Evolutionary conservation across 2,329 filamentous ascomycete species (phyloP).

Genomic region (Aspergillus pseudoviridinutans): DNA sequence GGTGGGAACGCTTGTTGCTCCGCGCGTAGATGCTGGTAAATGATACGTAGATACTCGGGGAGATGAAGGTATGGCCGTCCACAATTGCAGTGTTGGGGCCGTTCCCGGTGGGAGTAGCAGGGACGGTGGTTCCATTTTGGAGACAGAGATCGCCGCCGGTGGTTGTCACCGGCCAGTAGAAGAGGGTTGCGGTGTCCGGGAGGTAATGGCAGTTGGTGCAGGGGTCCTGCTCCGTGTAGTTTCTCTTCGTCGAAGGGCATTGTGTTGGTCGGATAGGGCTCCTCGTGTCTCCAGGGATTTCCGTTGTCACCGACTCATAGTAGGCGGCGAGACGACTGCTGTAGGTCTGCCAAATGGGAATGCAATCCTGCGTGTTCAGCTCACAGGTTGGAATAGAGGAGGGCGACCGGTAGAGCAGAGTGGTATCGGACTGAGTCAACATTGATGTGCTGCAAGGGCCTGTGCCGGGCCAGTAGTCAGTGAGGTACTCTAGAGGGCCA

Average conservation of each 20-base stretch:
- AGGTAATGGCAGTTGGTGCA: constrained; percentile 19
- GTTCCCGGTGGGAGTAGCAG: constrained; percentile 7
- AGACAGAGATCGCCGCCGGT: constrained; percentile 15
- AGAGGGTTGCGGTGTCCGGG: constrained; percentile 18
- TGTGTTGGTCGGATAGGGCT: constrained; percentile 13
- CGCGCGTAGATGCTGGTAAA: constrained; percentile 20
- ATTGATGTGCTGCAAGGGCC: constrained; percentile 13
- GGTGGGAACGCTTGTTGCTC: constrained; percentile 16
- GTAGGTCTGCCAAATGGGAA: constrained; percentile 20
- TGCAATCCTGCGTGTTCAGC: constrained; percentile 16
- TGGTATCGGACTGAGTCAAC: constrained; percentile 1
- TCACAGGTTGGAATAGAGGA: constrained; percentile 7
- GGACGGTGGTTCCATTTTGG: constrained; percentile 17
- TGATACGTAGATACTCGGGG: constrained; percentile 19
- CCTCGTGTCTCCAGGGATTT: constrained; percentile 14
- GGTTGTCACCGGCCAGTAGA: constrained; percentile 23
- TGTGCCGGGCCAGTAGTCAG: constrained; percentile 15
- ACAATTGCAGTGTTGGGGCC: constrained; percentile 19
- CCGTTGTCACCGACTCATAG: constrained; percentile 2
- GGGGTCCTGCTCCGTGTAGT: constrained; percentile 14
- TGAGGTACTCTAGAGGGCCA: constrained; percentile 13
- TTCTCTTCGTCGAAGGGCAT: constrained; percentile 12
- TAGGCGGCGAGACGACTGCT: constrained; percentile 8
- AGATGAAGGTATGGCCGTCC: constrained; percentile 17
- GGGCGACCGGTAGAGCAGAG: constrained; percentile 9